Percentiles rank a stretch among this genome's conserved stretches.
phyloP scores from a whole-genome alignment of 257 asterid genomes.

The Ocimum tenuiflorum region DNA sequence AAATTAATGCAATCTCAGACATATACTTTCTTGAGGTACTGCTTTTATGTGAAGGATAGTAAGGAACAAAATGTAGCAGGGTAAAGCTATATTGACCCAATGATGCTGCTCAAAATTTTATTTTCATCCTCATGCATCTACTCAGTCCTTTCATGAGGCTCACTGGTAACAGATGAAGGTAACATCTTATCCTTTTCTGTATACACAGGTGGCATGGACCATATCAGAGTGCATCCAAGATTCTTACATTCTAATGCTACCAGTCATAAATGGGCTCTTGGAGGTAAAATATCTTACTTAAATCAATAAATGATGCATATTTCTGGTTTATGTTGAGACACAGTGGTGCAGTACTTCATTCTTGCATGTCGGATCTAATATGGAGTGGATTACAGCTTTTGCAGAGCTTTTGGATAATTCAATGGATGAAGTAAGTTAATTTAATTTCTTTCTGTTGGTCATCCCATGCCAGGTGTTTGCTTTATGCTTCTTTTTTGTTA shows the following conservation, averaged over 20 bases:
- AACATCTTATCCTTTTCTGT: slow-evolving; percentile 9
- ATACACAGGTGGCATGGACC: slow-evolving; percentile 83
- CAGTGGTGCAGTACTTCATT: slow-evolving; percentile 1
- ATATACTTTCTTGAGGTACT: neutral
- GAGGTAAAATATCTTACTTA: slow-evolving; percentile 44
- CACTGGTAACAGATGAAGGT: neutral
- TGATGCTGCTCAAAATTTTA: neutral
- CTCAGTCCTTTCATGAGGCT: neutral
- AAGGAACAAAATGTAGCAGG: neutral
- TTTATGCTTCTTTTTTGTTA: slow-evolving; percentile 4
- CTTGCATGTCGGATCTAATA: slow-evolving; percentile 11
- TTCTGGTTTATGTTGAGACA: slow-evolving; percentile 14
- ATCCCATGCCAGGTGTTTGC: neutral
- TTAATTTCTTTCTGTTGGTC: neutral
- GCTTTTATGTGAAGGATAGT: neutral
- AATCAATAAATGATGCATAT: neutral
- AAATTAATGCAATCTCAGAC: neutral
- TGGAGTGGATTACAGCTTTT: slow-evolving; percentile 55
- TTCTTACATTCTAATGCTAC: slow-evolving; percentile 95
- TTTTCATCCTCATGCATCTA: neutral
- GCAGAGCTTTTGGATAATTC: slow-evolving; percentile 96
- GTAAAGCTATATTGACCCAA: neutral
- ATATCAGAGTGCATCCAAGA: slow-evolving; percentile 87
- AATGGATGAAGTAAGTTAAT: slow-evolving; percentile 65
- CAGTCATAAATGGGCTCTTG: slow-evolving; percentile 99